Base-by-base conservation (phyloP, 345 rosid genomes). In the Linum trigynum region DNA sequence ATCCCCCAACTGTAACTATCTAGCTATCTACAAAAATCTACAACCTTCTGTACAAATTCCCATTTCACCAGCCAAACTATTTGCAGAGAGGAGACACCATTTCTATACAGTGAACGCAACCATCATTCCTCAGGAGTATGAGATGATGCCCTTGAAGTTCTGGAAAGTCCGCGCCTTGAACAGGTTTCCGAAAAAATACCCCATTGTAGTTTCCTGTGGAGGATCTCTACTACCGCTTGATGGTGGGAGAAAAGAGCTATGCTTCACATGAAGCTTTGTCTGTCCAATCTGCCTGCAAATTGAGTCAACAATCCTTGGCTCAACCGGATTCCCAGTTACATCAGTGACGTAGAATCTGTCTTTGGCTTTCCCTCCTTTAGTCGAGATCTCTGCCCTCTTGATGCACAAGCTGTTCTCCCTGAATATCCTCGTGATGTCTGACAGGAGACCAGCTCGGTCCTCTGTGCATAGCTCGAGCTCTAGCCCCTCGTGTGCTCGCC, bases 321-420 rank as follows among this genome's bases (percentile, higher is more conserved):
- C 83, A 9, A 83, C 84, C 2, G 80, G 67, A 69, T 53, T 79
- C 1, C 87, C 87, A 0, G 80, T 73, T 9, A 74, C 84, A 57
- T 85, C 90, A 0, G 85, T 77, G 38, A 85, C 84, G 15, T 74
- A 76, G 78, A 85, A 85, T 7, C 71, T 81, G 73, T 71, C 85
- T 63, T 67, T 77, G 8, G 82, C 84, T 65, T 77, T 83, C 12
- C 84, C 83, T 3, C 75, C 59, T 45, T 72, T 70, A 1, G 89
- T 85, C 5, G 78, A 73, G 65, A 85, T 83, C 62, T 83, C 82
- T 12, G 87, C 91, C 62, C 87, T 79, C 71, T 65, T 80, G 43
- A 85, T 77, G 67, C 75, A 71, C 69, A 81, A 65, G 55, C 87
- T 79, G 17, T 81, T 78, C 53, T 85, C 86, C 51, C 88, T 75